Percentiles rank a stretch among this genome's conserved stretches.
These are phyloP conservation scores for Tinospora cordifolia DNA, from an alignment of 164 flowering plant species.

Conservation along the genomic window DNA sequence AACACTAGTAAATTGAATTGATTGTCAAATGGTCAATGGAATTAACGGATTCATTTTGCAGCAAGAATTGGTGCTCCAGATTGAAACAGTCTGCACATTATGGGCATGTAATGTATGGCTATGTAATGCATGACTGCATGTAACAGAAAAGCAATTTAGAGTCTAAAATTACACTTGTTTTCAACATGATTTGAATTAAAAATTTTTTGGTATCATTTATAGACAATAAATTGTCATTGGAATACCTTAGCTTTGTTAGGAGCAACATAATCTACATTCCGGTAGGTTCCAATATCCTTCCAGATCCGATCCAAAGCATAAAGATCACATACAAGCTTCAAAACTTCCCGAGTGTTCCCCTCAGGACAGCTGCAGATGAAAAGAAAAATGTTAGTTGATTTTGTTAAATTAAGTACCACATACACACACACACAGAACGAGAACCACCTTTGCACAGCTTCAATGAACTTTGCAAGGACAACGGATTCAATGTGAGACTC, in stretches of 20 bases:
- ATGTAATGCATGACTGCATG: no score
- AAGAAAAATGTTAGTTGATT: background rate
- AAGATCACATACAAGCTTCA: constrained; percentile 88
- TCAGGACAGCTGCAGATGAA: constrained; percentile 67
- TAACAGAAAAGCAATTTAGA: background rate
- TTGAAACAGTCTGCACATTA: background rate
- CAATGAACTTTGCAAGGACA: constrained; percentile 81
- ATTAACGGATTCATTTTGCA: background rate
- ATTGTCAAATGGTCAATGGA: no score
- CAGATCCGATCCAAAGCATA: constrained; percentile 92
- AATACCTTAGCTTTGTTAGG: constrained; percentile 98
- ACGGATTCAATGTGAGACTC: constrained; percentile 94
- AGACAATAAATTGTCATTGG: background rate
- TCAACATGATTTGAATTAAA: background rate
- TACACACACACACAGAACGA: no score
- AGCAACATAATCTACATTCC: constrained; percentile 92
- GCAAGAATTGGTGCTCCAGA: background rate
- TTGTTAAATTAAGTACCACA: no score
- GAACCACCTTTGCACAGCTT: constrained; percentile 66
- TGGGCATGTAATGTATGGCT: background rate
- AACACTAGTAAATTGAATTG: no score
- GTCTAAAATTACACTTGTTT: no score
- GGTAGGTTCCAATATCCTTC: constrained; percentile 95
- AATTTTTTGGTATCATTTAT: background rate
- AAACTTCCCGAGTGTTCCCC: constrained; percentile 43